Evolutionary conservation across 495 filamentous ascomycete genomes (phyloP), one percentile per base, ranked within the genome.

Genomic region (Penicillium angulare): DNA sequence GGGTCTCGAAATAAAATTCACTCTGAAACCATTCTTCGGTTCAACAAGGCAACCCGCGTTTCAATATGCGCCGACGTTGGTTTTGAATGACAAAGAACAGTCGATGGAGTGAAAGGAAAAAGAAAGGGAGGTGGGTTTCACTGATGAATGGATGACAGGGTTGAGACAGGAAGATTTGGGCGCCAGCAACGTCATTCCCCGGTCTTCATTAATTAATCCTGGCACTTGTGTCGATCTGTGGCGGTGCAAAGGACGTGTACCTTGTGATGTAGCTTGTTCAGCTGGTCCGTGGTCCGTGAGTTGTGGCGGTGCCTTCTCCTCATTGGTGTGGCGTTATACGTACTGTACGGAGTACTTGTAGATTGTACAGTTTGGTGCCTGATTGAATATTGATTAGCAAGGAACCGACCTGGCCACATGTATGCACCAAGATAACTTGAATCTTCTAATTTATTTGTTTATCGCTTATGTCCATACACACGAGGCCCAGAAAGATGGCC

Each of bases 1-100:
- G 60, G 34, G 34, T 41, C 44, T 36, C 32, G 57, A 58, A 59
- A 56, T 60, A 63, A 53, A 56, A 50, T 20, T 9, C 27, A 33
- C 43, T 31, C 24, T 34, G 43, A 40, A 27, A 38, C 17, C 13
- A 17, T 40, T 38, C 45, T 39, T 57, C 44, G 49, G 38, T 52
- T 22, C 8, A 12, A 20, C 16, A 32, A 27, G 13, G 47, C 23
- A 33, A 20, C 18, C 49, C 38, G 16, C n/a, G 52, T 59, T 64
- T 61, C 33, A 26, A 47, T 50, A 54, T 31, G 36, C 51, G 56
- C 52, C 50, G 20, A 5, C 12, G 9, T 23, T 7, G 6, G 38
- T 21, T 20, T 36, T 5, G 20, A 27, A 41, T 20, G n/a, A 48
- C 21, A 26, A 38, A 38, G 20, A 36, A 10, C 9, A 48, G 45